Evolutionary conservation across 2,329 filamentous ascomycete species (phyloP), one percentile per base, ranked within the genome.

Genomic region (Xylariaceae sp.): DNA sequence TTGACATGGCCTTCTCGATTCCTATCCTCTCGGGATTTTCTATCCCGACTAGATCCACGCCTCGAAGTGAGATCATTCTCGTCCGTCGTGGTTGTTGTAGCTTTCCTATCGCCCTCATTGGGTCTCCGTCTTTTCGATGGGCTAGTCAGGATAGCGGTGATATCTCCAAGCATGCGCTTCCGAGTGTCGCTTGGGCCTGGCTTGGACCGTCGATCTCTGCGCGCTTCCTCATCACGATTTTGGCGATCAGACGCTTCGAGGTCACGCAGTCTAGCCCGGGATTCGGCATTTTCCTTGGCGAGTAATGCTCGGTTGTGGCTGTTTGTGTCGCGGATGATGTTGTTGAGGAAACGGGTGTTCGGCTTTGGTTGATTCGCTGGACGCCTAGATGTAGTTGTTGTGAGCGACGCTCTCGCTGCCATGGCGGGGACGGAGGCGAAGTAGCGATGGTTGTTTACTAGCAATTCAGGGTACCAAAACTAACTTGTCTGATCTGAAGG

Each of bases 251-350:
- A 72, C 47, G 69, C 71, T 52, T 81, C 79, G 41, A 92, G 72
- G 51, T 78, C 76, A 60, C 81, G 80, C 51, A 95, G 78, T 18
- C 89, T 84, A 3, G 84, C 84, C 57, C 80, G 79, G 0, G 90
- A 85, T 61, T 97, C 92, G 45, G 87, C 84, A 22, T 86, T 85
- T 69, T 97, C 92, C 66, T 86, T 95, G 0, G 88, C 89, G 16
- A 90, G 81, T 29, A 97, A 76, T 0, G 89, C 88, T 21, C 88
- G 84, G 78, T 99, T 99, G 72, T 99, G 92, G 50, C 73, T 87
- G 63, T 95, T 88, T 8, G 90, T 95, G 61, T 94, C 88, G 59
- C 86, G 87, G 57, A 99, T 89, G 53, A 97, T 88, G 65, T 94
- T 87, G 54, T 85, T 85, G 40, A 99, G 74, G 68, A 97, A 97